phyloP scores from a whole-genome alignment of 2,329 filamentous ascomycete genomes.

The Ascochyta koolunga region DNA sequence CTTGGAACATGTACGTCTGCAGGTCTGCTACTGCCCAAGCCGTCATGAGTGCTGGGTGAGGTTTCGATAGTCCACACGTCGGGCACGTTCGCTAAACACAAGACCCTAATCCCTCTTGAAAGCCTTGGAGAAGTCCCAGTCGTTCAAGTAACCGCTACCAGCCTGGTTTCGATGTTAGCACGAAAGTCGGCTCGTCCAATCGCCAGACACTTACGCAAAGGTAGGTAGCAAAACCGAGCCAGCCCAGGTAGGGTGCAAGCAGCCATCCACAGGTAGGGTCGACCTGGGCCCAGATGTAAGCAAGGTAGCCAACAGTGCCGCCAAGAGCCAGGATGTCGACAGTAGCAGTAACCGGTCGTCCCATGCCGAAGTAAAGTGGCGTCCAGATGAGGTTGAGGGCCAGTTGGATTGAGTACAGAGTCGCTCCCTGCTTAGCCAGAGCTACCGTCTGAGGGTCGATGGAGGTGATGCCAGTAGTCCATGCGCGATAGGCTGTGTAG shows the following conservation, averaged over 20 bases:
- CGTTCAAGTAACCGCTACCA: slow-evolving; percentile 48
- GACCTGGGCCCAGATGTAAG: slow-evolving; percentile 76
- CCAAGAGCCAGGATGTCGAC: slow-evolving; percentile 77
- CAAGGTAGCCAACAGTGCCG: slow-evolving; percentile 70
- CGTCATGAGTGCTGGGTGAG: not conserved
- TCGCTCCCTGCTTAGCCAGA: slow-evolving; percentile 70
- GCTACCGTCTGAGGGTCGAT: slow-evolving; percentile 55
- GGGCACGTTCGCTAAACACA: not conserved
- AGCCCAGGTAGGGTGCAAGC: slow-evolving; percentile 81
- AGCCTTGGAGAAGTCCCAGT: slow-evolving; percentile 46
- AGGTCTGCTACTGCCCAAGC: not conserved
- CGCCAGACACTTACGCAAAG: slow-evolving; percentile 61
- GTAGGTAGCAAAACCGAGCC: slow-evolving; percentile 88
- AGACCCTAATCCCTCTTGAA: slow-evolving; percentile 32
- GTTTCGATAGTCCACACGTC: not conserved
- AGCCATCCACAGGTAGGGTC: slow-evolving; percentile 75
- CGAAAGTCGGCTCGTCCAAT: not conserved
- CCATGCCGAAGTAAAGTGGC: slow-evolving; percentile 86
- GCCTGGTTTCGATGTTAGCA: slow-evolving; percentile 31
- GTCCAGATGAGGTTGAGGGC: slow-evolving; percentile 88
- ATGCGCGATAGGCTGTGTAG: slow-evolving; percentile 82
- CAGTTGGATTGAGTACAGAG: slow-evolving; percentile 85
- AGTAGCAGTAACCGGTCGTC: slow-evolving; percentile 74
- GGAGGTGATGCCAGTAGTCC: slow-evolving; percentile 67
- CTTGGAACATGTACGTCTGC: not conserved